These are phyloP conservation scores for Pythium rishiriense DNA, from an alignment of 352 stramenopile genomes.

Conservation along the genomic window DNA sequence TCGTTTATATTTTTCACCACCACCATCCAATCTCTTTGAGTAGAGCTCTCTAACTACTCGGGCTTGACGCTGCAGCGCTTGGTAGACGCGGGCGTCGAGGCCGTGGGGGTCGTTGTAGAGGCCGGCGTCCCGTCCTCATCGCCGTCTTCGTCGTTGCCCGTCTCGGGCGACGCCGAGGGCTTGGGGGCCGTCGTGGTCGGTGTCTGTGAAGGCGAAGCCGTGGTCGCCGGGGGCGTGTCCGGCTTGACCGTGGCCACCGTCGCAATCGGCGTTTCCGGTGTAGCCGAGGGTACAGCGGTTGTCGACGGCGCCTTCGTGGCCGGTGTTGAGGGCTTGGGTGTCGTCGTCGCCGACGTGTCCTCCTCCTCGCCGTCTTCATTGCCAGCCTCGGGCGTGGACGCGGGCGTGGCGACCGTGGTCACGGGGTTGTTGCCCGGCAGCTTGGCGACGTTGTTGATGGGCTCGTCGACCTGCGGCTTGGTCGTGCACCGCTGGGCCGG, in stretches of 20 bases:
- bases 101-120: not conserved
- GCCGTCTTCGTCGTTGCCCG: not conserved
- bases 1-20: too few relatives aligned
- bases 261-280: too few relatives aligned
- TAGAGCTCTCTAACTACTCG: too few relatives aligned
- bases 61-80: constrained; percentile 3
- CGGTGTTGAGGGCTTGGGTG: not conserved
- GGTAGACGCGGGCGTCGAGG: not conserved
- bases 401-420: constrained; percentile 10
- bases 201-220: too few relatives aligned
- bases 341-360: too few relatives aligned
- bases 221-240: not conserved
- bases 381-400: too few relatives aligned
- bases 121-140: not conserved
- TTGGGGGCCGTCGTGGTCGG: not conserved
- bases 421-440: constrained; percentile 41
- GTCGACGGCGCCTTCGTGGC: too few relatives aligned
- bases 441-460: constrained; percentile 27
- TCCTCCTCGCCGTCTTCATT: too few relatives aligned
- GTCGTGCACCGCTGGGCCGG: constrained; percentile 37
- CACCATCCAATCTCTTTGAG: too few relatives aligned
- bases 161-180: too few relatives aligned
- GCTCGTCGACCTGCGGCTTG: constrained; percentile 39
- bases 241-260: too few relatives aligned
- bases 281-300: too few relatives aligned